These are phyloP conservation scores for Hirschfeldia incana DNA, from an alignment of 345 rosid genomes.

Conservation along the genomic window DNA sequence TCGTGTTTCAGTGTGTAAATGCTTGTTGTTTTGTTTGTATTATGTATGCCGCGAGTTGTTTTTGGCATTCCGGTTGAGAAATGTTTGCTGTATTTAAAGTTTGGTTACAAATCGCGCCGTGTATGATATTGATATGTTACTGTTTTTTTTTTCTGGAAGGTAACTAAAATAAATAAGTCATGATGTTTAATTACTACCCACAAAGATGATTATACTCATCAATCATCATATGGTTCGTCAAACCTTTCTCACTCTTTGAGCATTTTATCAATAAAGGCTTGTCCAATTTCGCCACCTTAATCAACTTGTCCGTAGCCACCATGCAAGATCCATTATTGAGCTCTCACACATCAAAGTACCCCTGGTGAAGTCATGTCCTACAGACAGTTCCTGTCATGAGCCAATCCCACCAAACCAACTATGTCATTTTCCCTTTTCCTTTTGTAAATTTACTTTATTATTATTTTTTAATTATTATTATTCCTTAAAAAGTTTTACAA, in stretches of 20 bases:
- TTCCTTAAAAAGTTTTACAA: too few species aligned
- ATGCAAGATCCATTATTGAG: conserved; percentile 48
- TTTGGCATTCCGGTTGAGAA: not conserved
- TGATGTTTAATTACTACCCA: conserved; percentile 7
- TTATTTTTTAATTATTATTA: too few species aligned
- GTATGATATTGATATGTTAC: too few species aligned
- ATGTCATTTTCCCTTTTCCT: not conserved
- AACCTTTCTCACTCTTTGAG: conserved; percentile 46
- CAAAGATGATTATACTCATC: conserved; percentile 49
- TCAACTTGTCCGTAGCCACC: conserved; percentile 38
- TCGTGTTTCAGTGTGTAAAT: not conserved
- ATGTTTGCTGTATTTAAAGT: conserved; percentile 41
- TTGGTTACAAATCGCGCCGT: too few species aligned
- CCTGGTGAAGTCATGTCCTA: conserved; percentile 34
- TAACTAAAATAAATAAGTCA: too few species aligned
- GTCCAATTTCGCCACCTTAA: conserved; percentile 18
- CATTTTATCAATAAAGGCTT: conserved; percentile 55
- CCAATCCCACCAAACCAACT: conserved; percentile 7
- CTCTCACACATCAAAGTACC: conserved; percentile 15
- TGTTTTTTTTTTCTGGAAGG: too few species aligned
- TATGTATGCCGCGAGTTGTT: not conserved
- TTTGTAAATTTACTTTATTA: not conserved
- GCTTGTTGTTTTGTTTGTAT: conserved; percentile 2
- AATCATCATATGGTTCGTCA: conserved; percentile 41
- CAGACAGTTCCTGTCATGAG: conserved; percentile 36